Base-by-base conservation (phyloP, 148 eudicot species). In the Bassia scoparia region DNA sequence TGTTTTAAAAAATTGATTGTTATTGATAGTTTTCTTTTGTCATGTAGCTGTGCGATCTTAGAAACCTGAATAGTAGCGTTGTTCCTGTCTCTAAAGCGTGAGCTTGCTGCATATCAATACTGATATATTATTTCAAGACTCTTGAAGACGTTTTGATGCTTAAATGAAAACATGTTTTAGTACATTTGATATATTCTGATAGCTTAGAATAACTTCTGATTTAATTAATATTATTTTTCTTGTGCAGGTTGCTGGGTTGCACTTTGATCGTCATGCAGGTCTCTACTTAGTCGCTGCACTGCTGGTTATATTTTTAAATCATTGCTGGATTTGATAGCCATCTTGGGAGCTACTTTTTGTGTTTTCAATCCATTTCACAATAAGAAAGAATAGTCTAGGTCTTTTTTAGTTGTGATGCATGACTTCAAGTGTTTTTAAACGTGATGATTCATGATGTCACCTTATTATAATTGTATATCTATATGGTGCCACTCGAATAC, bases 281-380 rank as follows among this genome's bases (percentile, higher is more conserved):
- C 27, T n/a, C n/a, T 58, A 56, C 55, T 68, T 71, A 53, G 50
- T 79, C 63, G 37, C 62, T 33, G 63, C 33, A 59, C 58, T 54
- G 55, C 59, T 53, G 53, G 77, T 38, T 68, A 41, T 21, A 61
- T 18, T 64, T 78, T 60, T n/a, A n/a, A n/a, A n/a, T n/a, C n/a
- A n/a, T n/a, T 63, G 58, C 54, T 30, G 21, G 27, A 78, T 59
- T 71, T 65, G 70, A 54, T 71, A 33, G 72, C 50, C 23, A 43
- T 72, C 56, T 31, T 41, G 72, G 72, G 59, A 63, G 46, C 26
- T 34, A 48, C 55, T 71, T 63, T n/a, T 58, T 35, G 56, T 63
- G 56, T 52, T 52, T 70, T 46, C 23, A 26, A 33, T 48, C 81
- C 72, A 78, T 67, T 61, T 67, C 53, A 59, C 74, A 79, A 79